These are phyloP conservation scores for Globisporangium echinulatum DNA, from an alignment of 352 stramenopile species.

Conservation along the genomic window DNA sequence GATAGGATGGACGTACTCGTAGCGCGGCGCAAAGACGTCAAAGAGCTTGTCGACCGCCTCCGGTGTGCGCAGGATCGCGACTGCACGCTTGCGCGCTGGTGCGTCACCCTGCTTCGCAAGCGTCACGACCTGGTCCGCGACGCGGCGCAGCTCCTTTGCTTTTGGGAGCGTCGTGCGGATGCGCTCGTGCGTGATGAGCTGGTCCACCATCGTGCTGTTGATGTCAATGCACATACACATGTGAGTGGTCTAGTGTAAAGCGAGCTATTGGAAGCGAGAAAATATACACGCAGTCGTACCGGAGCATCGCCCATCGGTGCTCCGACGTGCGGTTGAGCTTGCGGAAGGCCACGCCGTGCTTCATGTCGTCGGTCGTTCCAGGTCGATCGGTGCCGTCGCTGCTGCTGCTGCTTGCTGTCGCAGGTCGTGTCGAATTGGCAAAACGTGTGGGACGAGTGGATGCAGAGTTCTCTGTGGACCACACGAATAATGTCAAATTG, in stretches of 20 bases:
- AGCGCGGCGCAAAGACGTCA: conserved; percentile 92
- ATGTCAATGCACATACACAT: background rate
- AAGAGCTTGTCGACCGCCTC: conserved; percentile 95
- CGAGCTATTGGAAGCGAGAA: too few relatives aligned
- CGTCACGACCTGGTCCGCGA: conserved; percentile 95
- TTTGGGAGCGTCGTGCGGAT: conserved; percentile 96
- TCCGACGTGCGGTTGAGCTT: conserved; percentile 90
- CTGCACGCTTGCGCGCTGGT: conserved; percentile 77
- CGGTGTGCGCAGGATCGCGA: conserved; percentile 85
- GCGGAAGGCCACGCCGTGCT: conserved; percentile 79
- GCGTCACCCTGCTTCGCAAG: conserved; percentile 90
- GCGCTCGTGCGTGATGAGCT: conserved; percentile 96
- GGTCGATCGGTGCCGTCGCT: background rate
- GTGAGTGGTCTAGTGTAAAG: too few relatives aligned
- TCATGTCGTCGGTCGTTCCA: conserved; percentile 36
- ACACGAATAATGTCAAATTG: background rate
- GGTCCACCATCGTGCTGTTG: conserved; percentile 92
- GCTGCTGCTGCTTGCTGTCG: background rate
- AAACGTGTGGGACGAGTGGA: too few relatives aligned
- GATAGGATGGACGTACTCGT: conserved; percentile 60
- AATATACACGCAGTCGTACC: conserved; percentile 34
- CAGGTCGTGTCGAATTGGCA: background rate
- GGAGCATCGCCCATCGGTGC: conserved; percentile 96
- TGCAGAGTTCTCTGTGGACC: background rate
- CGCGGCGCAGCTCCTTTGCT: conserved; percentile 91